A percentile compares a stretch with the other conserved stretches of the same genome.
Conservation (phyloP, 2,329 filamentous ascomycete genomes). For the Pseudopithomyces maydicus region DNA sequence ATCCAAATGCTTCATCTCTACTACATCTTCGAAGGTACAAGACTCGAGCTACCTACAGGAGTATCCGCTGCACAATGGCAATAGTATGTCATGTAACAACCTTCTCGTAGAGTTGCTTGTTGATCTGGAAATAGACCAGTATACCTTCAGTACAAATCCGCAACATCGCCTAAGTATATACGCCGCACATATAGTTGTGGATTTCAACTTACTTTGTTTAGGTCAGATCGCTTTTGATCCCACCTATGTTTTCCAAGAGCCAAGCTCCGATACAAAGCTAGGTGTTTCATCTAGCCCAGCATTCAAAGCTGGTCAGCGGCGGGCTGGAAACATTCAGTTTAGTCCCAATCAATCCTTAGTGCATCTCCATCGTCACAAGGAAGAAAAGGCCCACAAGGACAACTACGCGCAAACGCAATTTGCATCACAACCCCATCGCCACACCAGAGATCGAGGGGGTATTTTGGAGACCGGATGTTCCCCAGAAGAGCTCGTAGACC, state of each 20-base stretch:
- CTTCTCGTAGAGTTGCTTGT: neutral
- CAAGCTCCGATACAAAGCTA: conserved; percentile 38
- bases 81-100: neutral
- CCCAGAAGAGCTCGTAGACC: neutral
- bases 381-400: neutral
- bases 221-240: conserved; percentile 31
- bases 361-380: neutral
- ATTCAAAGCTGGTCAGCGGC: conserved; percentile 43
- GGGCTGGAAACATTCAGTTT: conserved; percentile 12
- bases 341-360: neutral
- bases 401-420: too few species aligned
- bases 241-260: conserved; percentile 13
- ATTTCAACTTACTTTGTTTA: conserved; percentile 7
- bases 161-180: conserved; percentile 11
- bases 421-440: too few species aligned
- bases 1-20: conserved; percentile 14
- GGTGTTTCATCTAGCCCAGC: conserved; percentile 48
- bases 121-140: neutral
- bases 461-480: neutral
- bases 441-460: too few species aligned
- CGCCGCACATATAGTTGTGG: neutral
- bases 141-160: neutral
- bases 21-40: conserved; percentile 10
- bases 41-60: neutral
- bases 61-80: neutral